Evolutionary conservation across 768 basidiomycete species (phyloP).

Genomic region (Pisolithus marmoratus): DNA sequence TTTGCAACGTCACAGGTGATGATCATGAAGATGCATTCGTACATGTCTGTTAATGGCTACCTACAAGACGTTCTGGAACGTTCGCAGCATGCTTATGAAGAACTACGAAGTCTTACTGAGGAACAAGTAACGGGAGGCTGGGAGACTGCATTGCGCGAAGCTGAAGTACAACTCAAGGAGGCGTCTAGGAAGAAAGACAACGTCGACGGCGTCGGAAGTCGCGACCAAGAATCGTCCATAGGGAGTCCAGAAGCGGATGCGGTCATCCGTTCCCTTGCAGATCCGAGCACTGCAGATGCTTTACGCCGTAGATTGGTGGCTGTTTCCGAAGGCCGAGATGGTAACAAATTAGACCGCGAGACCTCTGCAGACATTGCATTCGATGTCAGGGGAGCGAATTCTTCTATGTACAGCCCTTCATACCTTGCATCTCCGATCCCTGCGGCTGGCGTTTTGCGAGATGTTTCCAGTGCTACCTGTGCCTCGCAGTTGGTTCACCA

Average conservation of each 20-base stretch:
- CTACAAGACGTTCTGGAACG: conserved; percentile 52
- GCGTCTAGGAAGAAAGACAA: conserved; percentile 28
- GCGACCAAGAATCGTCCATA: conserved; percentile 20
- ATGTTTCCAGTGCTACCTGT: neutral
- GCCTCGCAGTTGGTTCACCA: conserved; percentile 56
- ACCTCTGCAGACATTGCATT: neutral
- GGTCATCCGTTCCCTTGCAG: conserved; percentile 44
- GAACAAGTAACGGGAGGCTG: conserved; percentile 52
- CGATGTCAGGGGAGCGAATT: conserved; percentile 2
- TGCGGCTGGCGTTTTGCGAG: conserved; percentile 14
- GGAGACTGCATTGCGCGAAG: conserved; percentile 52
- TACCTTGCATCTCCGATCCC: conserved; percentile 7
- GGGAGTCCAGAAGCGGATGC: conserved; percentile 46
- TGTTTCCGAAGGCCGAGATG: conserved; percentile 15
- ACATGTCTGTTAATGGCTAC: conserved; percentile 83
- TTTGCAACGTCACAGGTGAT: conserved; percentile 45
- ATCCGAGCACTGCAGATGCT: conserved; percentile 44
- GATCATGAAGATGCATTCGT: conserved; percentile 97
- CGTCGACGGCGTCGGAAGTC: conserved; percentile 17
- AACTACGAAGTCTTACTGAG: conserved; percentile 43
- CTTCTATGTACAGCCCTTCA: conserved; percentile 7
- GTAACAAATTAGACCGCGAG: conserved; percentile 3
- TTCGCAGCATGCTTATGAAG: conserved; percentile 35
- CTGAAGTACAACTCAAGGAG: conserved; percentile 27
- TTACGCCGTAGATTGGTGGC: conserved; percentile 54